Evolutionary conservation across 2,329 filamentous ascomycete genomes (phyloP), one percentile per base, ranked within the genome.

Genomic region (Clarireedia hainanense): DNA sequence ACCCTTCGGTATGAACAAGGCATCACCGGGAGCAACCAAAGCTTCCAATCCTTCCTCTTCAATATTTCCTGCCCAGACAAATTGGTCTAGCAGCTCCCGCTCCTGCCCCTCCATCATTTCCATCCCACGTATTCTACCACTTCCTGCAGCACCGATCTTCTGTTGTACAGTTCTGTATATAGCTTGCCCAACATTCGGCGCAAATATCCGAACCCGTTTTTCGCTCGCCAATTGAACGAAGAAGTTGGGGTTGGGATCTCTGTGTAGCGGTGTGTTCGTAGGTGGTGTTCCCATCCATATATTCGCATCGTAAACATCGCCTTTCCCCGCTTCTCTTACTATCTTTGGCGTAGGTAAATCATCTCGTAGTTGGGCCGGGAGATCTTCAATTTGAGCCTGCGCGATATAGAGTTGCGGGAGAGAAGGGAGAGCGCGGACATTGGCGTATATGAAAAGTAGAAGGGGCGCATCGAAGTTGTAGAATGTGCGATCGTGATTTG

Each of bases 91-190:
- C 2, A 78, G 73, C 20, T 75, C 70, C 61, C 83, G 83, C 72
- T 96, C 89, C 2, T 74, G 71, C 0, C 91, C 91, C 51, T 84
- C 77, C 91, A 97, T 96, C 91, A 97, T 96, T 68, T 96, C 91
- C 10, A 85, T 78, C 0, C 88, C 88, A 56, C 91, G 79, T 62
- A 96, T 58, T 12, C 37, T 57, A 20, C 57, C 54, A 20, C 58
- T 77, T 14, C 72, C 73, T 23, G 27, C 75, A 73, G 57, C 54
- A 61, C 65, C 52, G 55, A 67, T 63, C 30, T 55, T 58, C 26
- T 42, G 47, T 58, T 78, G 76, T 0, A 83, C 75, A 2, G 70
- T 54, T 9, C 68, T 74, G 68, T 91, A 96, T 2, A 96, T 68
- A 0, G 65, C 70, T 47, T 79, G 73, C 0, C 94, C 94, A 3